phyloP scores from a whole-genome alignment of 306 rosid genomes.

The Mucuna pruriens region DNA sequence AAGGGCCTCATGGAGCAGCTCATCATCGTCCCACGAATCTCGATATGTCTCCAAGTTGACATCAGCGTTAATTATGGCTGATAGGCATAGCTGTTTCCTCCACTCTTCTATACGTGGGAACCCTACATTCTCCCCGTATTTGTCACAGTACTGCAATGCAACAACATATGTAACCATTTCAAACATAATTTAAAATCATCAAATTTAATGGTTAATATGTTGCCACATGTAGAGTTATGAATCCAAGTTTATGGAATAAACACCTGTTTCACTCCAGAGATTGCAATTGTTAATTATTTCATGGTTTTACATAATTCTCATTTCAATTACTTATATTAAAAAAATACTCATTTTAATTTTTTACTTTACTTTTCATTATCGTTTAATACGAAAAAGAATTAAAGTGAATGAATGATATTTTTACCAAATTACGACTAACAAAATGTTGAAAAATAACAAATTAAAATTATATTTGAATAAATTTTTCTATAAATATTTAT shows the following conservation, averaged over 20 bases:
- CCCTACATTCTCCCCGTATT: conserved; percentile 67
- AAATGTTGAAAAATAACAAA: too few relatives aligned
- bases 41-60: conserved; percentile 78
- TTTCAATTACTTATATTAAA: neutral
- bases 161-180: neutral
- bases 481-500: too few relatives aligned
- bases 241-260: neutral
- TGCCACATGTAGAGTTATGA: neutral
- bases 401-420: neutral
- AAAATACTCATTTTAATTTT: neutral
- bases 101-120: conserved; percentile 88
- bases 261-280: neutral
- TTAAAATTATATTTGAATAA: too few relatives aligned
- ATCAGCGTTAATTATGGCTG: conserved; percentile 51
- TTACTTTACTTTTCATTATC: neutral
- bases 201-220: neutral
- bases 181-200: too few relatives aligned
- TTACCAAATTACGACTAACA: neutral
- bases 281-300: too few relatives aligned
- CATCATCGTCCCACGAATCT: conserved; percentile 77
- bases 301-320: neutral
- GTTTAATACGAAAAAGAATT: neutral
- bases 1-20: conserved; percentile 75
- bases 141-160: conserved; percentile 79
- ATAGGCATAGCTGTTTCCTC: conserved; percentile 72